Evolutionary conservation across 1,139 yeast species (phyloP), one percentile per base, ranked within the genome.

Genomic region (Sugiyamaella novakii): DNA sequence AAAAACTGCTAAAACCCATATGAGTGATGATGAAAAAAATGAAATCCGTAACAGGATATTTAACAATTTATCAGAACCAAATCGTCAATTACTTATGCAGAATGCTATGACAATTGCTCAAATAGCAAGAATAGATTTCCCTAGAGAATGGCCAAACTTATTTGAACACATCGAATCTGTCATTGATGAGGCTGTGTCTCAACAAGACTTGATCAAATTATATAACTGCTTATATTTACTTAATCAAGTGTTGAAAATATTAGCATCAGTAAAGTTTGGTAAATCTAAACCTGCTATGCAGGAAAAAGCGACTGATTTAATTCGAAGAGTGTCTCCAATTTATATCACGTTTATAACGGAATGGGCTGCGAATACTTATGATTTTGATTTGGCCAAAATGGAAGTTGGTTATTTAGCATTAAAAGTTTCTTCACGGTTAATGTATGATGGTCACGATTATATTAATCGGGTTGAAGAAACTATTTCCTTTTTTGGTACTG

Each of bases 61-160:
- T 59, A 73, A 75, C 33, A 65, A 79, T 39, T 66, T 87, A 11
- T 75, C 74, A 54, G 96, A 87, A 63, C 80, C 83, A 49, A 86
- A 87, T 59, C 81, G 80, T 54, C 92, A 83, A 60, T 72, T 88
- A 53, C 72, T 84, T 37, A 75, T 85, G 24, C 98, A 92, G 68
- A 85, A 87, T 64, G 95, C 98, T 1, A 84, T 87, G 55, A 83
- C 94, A 0, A 73, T 86, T 3, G 83, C 95, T 1, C 75, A 83
- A 54, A 84, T 92, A 35, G 85, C 87, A 22, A 71, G 97, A 46
- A 75, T 82, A 49, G 98, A 92, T 60, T 92, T 86, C 64, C 98
- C 98, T 0, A 66, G 71, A 6, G 91, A 84, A 42, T 92, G 98
- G 98, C 89, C 94, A 0, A 69, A 75, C 1, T 65, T 89, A 24